Evolutionary conservation across 257 asterid species (phyloP).

Genomic region (Marsdenia floribunda): DNA sequence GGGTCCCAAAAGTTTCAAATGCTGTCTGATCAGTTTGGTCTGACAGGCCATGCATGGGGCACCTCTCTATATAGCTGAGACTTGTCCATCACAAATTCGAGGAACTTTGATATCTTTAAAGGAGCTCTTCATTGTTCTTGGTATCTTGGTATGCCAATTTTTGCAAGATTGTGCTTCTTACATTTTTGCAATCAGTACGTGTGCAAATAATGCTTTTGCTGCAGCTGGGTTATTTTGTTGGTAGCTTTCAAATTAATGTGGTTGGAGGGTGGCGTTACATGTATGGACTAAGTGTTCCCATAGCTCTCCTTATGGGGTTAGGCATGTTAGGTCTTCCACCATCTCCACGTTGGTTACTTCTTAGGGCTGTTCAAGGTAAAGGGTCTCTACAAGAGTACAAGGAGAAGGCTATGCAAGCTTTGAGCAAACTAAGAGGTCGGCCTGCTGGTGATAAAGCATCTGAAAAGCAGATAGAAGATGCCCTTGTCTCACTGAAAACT

Average conservation of each 20-base stretch:
- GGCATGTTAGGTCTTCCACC: conserved; percentile 95
- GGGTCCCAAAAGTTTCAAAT: background rate
- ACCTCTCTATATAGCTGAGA: conserved; percentile 96
- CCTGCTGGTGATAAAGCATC: conserved; percentile 59
- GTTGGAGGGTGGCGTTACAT: conserved; percentile 98
- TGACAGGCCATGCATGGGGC: conserved; percentile 99
- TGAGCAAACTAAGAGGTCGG: conserved; percentile 76
- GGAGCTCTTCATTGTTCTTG: conserved; percentile 95
- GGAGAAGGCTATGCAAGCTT: conserved; percentile 70
- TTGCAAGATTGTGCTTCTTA: conserved; percentile 4
- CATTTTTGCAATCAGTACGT: conserved; percentile 13
- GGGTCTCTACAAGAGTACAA: conserved; percentile 73
- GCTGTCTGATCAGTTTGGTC: conserved; percentile 21
- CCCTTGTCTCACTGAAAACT: conserved; percentile 63
- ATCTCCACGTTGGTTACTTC: conserved; percentile 97
- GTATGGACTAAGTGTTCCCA: conserved; percentile 83
- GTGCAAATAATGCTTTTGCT: conserved; percentile 17
- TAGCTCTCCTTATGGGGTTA: conserved; percentile 79
- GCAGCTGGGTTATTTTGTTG: conserved; percentile 87
- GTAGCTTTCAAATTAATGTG: conserved; percentile 63
- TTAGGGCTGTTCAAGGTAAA: conserved; percentile 88
- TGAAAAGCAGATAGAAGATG: conserved; percentile 76
- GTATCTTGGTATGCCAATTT: conserved; percentile 62
- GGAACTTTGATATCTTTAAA: conserved; percentile 93
- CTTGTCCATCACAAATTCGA: conserved; percentile 91